Evolutionary conservation across 768 basidiomycete genomes (phyloP), one percentile per base, ranked within the genome.

Genomic region (Lactarius akahatsu): DNA sequence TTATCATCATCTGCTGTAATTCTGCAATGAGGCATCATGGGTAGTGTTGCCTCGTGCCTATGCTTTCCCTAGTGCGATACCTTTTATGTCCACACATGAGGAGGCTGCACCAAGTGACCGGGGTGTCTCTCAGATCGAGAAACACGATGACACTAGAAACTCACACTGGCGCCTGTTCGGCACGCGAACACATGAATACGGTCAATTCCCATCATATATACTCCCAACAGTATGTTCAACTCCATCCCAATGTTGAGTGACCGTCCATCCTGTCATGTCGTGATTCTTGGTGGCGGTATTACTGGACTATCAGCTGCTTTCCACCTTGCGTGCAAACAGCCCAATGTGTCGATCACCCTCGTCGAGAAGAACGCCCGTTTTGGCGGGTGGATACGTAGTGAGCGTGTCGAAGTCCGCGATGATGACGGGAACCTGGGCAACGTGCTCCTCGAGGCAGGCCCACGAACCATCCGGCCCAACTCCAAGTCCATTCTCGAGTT

Each of bases 361-460:
- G 69, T 96, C 32, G 95, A 98, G 71, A 84, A 80, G 68, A 77
- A 84, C 9, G 58, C 76, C 1, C 79, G 85, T 2, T 75, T 90
- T 5, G 96, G 96, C 15, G 96, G 96, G n/a, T 98, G 95, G 96
- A 83, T 94, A 0, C 80, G 78, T 61, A 90, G 84, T 58, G 81
- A 86, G 63, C 81, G 82, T 20, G 80, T 88, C 26, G 70, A 77
- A 9, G 69, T 91, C 5, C 60, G 69, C 52, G 70, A 74, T 36
- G 50, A 56, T 9, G 63, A 71, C 20, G 71, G 74, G 18, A 70
- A 74, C 47, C 74, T 73, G 8, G 78, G 77, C 15, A 72, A 74
- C 4, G 81, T 94, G 11, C 73, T 92, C 4, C 78, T 98, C 6
- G 96, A 99, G 78, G 82, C 85, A 28, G 96, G 96, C 1, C 95